Conservation (phyloP, 371 early-diverging fungal species). For the Mucor saturninus region DNA sequence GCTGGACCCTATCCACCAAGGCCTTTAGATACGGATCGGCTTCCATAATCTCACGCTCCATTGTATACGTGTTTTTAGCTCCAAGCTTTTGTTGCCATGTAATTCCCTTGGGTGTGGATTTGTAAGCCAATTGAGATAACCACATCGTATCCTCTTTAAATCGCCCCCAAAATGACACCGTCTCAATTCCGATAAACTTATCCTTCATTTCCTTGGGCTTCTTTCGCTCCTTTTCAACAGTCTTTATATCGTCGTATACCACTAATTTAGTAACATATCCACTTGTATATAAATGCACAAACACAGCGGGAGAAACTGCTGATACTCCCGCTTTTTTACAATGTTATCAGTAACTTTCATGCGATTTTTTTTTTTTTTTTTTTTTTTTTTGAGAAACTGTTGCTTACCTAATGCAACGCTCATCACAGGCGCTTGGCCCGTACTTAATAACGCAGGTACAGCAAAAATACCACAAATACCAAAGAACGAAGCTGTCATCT, state of each 20-base stretch:
- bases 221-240: constrained; percentile 44
- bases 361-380: neutral
- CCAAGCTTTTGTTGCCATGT: constrained; percentile 37
- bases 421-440: constrained; percentile 41
- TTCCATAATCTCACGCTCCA: constrained; percentile 47
- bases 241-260: constrained; percentile 47
- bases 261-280: constrained; percentile 46
- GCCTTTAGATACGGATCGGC: constrained; percentile 50
- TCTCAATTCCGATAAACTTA: constrained; percentile 47
- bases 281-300: constrained; percentile 48
- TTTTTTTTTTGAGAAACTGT: neutral
- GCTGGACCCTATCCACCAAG: constrained; percentile 29
- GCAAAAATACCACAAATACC: constrained; percentile 49
- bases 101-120: constrained; percentile 29
- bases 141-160: constrained; percentile 37
- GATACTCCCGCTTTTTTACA: constrained; percentile 42
- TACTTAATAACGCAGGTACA: constrained; percentile 48
- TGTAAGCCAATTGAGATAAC: constrained; percentile 39
- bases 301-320: constrained; percentile 42
- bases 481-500: constrained; percentile 56
- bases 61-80: constrained; percentile 27
- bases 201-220: constrained; percentile 44
- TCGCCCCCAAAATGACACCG: constrained; percentile 39
- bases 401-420: constrained; percentile 41
- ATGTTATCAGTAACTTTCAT: neutral